Conservation (phyloP, 257 asterid genomes). For the Solanum dulcamara region DNA sequence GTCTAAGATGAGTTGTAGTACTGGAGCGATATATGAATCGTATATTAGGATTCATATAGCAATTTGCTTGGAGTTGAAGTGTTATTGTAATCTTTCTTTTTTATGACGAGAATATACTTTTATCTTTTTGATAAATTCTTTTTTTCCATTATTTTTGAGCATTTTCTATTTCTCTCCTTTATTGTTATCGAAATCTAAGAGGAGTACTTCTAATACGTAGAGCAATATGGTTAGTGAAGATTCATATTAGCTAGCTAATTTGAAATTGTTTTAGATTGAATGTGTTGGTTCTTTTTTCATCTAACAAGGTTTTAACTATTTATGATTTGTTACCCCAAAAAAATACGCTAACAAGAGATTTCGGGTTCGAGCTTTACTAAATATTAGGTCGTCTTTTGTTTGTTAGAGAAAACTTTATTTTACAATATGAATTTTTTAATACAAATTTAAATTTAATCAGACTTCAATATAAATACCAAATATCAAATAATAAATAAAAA, state of each 20-base stretch:
- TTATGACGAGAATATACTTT: background rate
- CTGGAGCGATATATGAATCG: background rate
- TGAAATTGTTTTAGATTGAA: background rate
- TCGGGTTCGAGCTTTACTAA: too few relatives aligned
- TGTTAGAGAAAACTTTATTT: too few relatives aligned
- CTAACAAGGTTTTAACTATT: too few relatives aligned
- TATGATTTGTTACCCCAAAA: too few relatives aligned
- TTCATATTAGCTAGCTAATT: background rate
- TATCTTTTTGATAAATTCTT: background rate
- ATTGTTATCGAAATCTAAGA: background rate
- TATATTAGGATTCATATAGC: background rate
- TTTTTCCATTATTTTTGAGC: background rate
- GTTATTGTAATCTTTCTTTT: background rate
- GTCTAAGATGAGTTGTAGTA: background rate
- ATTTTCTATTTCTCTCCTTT: background rate
- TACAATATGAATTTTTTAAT: too few relatives aligned
- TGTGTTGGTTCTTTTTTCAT: background rate
- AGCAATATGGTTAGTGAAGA: background rate
- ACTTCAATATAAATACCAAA: too few relatives aligned
- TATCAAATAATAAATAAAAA: too few relatives aligned
- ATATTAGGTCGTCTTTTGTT: too few relatives aligned
- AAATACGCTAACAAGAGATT: too few relatives aligned
- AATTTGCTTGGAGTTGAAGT: background rate
- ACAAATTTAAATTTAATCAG: too few relatives aligned
- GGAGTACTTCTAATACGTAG: background rate